Conservation (phyloP, 2,329 filamentous ascomycete genomes). For the Ascocoryne sarcoides region DNA sequence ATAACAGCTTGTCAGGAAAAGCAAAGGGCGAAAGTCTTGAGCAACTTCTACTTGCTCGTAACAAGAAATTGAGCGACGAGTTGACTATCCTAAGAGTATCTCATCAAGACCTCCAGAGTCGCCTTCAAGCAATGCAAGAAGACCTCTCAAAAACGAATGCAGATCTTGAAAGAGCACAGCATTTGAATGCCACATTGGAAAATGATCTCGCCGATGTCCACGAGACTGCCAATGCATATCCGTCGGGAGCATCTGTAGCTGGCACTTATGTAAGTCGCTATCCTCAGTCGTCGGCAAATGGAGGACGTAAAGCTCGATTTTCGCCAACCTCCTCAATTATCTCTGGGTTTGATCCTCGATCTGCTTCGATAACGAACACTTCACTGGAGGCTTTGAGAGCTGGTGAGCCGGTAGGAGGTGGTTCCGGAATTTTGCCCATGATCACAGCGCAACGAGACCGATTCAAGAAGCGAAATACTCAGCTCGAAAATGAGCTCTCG, state of each 20-base stretch:
- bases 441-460: conserved; percentile 95
- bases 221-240: conserved; percentile 75
- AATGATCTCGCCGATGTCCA: conserved; percentile 85
- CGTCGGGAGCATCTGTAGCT: conserved; percentile 84
- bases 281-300: conserved; percentile 55
- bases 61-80: conserved; percentile 94
- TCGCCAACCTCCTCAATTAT: conserved; percentile 98
- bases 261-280: conserved; percentile 82
- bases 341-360: conserved; percentile 78
- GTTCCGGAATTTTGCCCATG: conserved; percentile 91
- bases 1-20: conserved; percentile 33
- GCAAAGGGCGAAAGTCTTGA: conserved; percentile 74
- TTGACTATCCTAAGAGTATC: conserved; percentile 88
- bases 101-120: conserved; percentile 79
- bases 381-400: conserved; percentile 48
- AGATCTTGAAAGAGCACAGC: conserved; percentile 77
- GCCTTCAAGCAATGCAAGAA: conserved; percentile 72
- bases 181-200: conserved; percentile 81
- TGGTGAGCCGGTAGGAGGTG: conserved; percentile 60
- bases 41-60: conserved; percentile 80
- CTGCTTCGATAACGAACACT: conserved; percentile 35
- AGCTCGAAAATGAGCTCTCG: conserved; percentile 84
- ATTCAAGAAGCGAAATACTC: conserved; percentile 90
- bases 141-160: conserved; percentile 75
- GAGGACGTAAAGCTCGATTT: conserved; percentile 54